These are phyloP conservation scores for Capsicum baccatum DNA, from an alignment of 257 asterid genomes.

Conservation along the genomic window DNA sequence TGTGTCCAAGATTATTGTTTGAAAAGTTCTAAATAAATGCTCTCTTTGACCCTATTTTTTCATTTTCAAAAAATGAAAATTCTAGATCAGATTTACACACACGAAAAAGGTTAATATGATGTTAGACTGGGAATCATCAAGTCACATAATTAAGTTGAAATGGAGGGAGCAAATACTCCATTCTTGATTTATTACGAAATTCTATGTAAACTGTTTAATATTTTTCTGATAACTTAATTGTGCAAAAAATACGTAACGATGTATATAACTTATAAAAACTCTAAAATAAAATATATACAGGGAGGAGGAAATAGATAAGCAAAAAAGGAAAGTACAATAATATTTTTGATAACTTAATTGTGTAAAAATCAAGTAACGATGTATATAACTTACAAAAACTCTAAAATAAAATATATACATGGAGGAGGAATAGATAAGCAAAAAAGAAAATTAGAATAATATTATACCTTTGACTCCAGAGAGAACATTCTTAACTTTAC, in stretches of 20 bases:
- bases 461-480: conserved; percentile 60
- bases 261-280: background rate
- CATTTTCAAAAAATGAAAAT: too few relatives aligned
- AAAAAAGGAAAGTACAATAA: background rate
- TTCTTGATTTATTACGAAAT: background rate
- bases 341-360: background rate
- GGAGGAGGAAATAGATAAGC: background rate
- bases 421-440: background rate
- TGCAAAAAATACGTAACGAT: background rate
- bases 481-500: conserved; percentile 64
- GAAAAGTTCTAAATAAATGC: background rate
- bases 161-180: background rate
- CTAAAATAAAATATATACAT: background rate
- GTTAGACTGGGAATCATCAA: background rate
- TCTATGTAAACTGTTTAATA: background rate
- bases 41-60: too few relatives aligned
- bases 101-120: background rate
- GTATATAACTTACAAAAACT: background rate
- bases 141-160: background rate
- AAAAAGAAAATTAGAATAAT: background rate
- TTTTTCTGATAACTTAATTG: background rate
- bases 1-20: background rate
- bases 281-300: background rate
- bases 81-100: background rate
- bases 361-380: background rate